Evolutionary conservation across 202 grass and related monocot genomes (phyloP), one percentile per base, ranked within the genome.

Genomic region (Digitaria exilis): DNA sequence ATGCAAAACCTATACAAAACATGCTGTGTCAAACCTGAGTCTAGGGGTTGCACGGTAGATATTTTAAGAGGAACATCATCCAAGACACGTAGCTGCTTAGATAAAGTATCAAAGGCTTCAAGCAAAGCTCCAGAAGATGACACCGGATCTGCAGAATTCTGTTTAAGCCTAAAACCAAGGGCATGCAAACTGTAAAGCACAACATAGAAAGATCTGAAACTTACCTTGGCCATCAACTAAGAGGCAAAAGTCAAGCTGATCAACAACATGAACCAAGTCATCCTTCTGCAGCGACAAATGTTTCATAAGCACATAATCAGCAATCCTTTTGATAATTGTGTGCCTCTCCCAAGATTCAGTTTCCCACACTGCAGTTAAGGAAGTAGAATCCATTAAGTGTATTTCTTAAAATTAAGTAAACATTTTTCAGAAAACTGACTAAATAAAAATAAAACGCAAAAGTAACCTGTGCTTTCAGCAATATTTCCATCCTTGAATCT

Each of bases 401-500:
- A 35, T 56, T 62, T 57, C 35, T 85, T 69, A 50, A 82, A 68
- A 37, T 76, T 63, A 48, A 50, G 34, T 12, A 65, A 58, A 25
- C 22, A 32, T 41, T 85, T 81, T 79, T 71, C 54, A 60, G 41
- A 44, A 34, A 78, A 77, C 13, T 14, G 62, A 58, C 35, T 61
- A 64, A 42, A 64, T 52, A 64, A 42, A 76, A 80, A 79, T 65
- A 84, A 25, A 85, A 71, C 11, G 65, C 71, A 74, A 61, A 26
- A 84, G 67, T 83, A 87, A 87, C 95, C 95, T 90, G 90, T 93
- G 91, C 96, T 95, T 85, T 98, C 96, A 63, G 89, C 96, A 89
- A 95, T 98, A 61, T 85, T 89, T 79, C 96, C 96, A 69, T 98
- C 96, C 83, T 90, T 98, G 86, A 91, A 98, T 88, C 92, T 89